Evolutionary conservation across 1,139 yeast species (phyloP), one percentile per base, ranked within the genome.

Genomic region (Petasospora rhodanensis): DNA sequence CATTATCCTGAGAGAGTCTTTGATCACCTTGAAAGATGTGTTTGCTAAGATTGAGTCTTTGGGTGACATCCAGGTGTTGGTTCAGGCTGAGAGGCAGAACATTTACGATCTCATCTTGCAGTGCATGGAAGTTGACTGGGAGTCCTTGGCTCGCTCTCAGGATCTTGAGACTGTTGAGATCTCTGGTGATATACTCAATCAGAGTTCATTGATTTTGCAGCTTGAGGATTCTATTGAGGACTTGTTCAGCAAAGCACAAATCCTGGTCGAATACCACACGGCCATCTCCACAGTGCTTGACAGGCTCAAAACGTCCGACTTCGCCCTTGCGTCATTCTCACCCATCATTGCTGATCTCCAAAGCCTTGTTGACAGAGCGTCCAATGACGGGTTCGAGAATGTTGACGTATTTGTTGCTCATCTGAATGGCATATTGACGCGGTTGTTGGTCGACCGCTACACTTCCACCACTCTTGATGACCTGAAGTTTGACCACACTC

Each of bases 71-170:
- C 64, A 63, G 3, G 58, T 66, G 17, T 53, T 82, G 18, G 45
- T 81, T 4, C 56, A 56, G 5, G 61, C 62, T 0, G 65, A 65
- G 22, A 64, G 68, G 28, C 43, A 48, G 5, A 43, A 49, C 1
- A 55, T 78, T 1, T 55, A 59, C 24, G 40, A 38, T 1, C 38
- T 57, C 3, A 42, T 70, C 2, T 29, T 47, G 1, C 47, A 51
- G 1, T 61, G 73, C 3, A 35, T 59, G 14, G 43, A 54, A 2
- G 51, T 75, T 4, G 61, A 64, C 17, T 83, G 95, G 95, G 67
- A 64, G 6, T 61, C 69, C 10, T 52, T 81, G 14, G 57, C 70
- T 0, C 72, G 69, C 39, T 77, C 76, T 0, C 56, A 67, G 28
- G 82, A 77, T 29, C 29, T 55, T 6, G 39, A 44, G n/a, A 36